Conservation (phyloP, 2,329 filamentous ascomycete genomes). For the Nemania sp. region DNA sequence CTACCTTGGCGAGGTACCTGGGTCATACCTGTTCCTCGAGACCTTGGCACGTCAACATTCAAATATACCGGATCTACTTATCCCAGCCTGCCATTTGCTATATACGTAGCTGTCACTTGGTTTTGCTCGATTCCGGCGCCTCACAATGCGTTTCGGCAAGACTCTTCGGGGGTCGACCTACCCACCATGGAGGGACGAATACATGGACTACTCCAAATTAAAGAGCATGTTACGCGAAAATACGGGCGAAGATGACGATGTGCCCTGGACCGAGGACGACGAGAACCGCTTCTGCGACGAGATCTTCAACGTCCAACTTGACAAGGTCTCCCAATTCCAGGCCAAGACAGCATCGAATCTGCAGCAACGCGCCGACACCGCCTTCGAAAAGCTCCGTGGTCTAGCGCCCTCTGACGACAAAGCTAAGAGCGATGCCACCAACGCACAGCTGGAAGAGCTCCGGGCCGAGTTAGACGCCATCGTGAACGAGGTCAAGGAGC, state of each 20-base stretch:
- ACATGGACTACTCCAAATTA: slow-evolving; percentile 95
- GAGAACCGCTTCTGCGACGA: slow-evolving; percentile 95
- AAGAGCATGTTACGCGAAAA: slow-evolving; percentile 90
- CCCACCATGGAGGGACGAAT: slow-evolving; percentile 89
- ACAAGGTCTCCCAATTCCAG: slow-evolving; percentile 94
- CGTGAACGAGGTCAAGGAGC: slow-evolving; percentile 89
- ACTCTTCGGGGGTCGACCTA: slow-evolving; percentile 85
- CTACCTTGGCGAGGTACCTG: neutral
- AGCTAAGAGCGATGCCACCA: slow-evolving; percentile 62
- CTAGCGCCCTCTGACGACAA: slow-evolving; percentile 77
- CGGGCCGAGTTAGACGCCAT: slow-evolving; percentile 86
- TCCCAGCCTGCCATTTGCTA: neutral
- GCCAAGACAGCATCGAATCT: slow-evolving; percentile 75
- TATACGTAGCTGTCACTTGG: slow-evolving; percentile 1
- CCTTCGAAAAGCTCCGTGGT: slow-evolving; percentile 80
- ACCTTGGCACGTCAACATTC: neutral
- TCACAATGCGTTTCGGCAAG: slow-evolving; percentile 88
- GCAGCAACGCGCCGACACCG: slow-evolving; percentile 65
- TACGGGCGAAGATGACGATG: slow-evolving; percentile 68
- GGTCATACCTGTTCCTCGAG: neutral
- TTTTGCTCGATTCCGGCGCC: neutral
- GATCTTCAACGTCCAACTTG: slow-evolving; percentile 91
- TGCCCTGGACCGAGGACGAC: slow-evolving; percentile 90
- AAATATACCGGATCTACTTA: neutral
- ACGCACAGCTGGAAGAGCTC: slow-evolving; percentile 74